These are phyloP conservation scores for Eimeria mitis DNA, from an alignment of 169 alveolate species.

Conservation along the genomic window DNA sequence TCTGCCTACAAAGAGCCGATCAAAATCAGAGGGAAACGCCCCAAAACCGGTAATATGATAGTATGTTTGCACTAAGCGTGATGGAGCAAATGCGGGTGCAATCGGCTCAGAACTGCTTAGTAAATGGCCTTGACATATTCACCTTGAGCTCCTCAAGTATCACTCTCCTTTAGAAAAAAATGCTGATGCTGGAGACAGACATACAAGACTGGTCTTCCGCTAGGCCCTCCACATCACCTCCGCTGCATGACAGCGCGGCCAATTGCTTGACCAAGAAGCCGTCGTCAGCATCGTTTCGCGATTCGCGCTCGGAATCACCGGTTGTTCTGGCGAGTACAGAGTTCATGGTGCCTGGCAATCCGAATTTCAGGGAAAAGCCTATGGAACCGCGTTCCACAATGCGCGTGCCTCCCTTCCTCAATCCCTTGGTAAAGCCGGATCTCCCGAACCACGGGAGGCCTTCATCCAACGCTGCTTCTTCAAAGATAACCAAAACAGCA, in stretches of 20 bases:
- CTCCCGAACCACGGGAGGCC: not conserved
- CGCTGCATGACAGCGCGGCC: not conserved
- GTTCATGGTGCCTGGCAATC: not conserved
- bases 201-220: not conserved
- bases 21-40: not conserved
- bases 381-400: not conserved
- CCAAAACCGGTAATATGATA: not conserved
- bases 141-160: not conserved
- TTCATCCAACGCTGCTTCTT: not conserved
- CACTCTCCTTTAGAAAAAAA: not conserved
- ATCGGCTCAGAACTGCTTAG: not conserved
- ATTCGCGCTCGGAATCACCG: not conserved
- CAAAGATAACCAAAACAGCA: not conserved
- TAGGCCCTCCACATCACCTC: not conserved
- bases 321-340: not conserved
- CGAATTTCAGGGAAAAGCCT: not conserved
- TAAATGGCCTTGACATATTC: not conserved
- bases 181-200: conserved; percentile 9
- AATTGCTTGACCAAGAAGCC: not conserved
- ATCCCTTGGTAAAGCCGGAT: conserved; percentile 2
- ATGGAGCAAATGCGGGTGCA: not conserved
- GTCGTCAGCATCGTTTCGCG: not conserved
- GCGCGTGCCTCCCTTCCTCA: conserved; percentile 43
- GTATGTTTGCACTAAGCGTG: not conserved
- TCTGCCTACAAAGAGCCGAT: not conserved